A percentile compares a stretch with the other conserved stretches of the same genome.
Conservation (phyloP, 2,329 filamentous ascomycete genomes). For the Fusarium begoniae region DNA sequence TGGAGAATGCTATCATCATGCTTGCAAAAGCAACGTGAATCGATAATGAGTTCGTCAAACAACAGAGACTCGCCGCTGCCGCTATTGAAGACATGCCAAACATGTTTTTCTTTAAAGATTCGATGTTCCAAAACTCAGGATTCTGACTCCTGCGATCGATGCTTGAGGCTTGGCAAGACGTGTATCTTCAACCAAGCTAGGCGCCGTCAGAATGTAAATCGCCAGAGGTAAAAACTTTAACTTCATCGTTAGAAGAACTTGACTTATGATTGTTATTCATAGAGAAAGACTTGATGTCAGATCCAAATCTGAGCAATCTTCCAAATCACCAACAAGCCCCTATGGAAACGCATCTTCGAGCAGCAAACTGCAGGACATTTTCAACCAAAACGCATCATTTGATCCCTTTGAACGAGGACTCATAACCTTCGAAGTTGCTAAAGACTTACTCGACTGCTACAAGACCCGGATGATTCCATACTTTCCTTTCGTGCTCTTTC, state of each 20-base stretch:
- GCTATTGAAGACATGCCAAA: conserved; percentile 44
- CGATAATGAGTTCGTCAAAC: conserved; percentile 10
- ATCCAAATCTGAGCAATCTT: not conserved
- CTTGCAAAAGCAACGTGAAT: not conserved
- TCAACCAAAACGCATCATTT: conserved; percentile 10
- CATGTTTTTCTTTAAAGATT: conserved; percentile 46
- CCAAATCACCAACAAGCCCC: conserved; percentile 17
- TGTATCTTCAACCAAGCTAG: conserved; percentile 45
- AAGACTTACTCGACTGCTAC: conserved; percentile 30
- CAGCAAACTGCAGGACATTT: not conserved
- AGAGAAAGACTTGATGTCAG: not conserved
- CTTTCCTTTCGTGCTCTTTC: conserved; percentile 45
- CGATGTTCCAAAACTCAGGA: conserved; percentile 45
- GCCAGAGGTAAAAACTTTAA: conserved; percentile 9
- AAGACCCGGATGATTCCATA: conserved; percentile 35
- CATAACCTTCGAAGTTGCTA: conserved; percentile 22
- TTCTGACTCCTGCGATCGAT: conserved; percentile 45
- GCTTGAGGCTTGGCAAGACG: conserved; percentile 44
- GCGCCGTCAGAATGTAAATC: conserved; percentile 31
- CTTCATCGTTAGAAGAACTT: rapidly evolving
- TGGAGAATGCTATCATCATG: not conserved
- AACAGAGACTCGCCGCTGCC: not conserved
- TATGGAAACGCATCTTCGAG: not conserved
- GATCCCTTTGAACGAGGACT: conserved; percentile 37
- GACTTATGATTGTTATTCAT: rapidly evolving